Evolutionary conservation across 305 asterid genomes (phyloP).

Genomic region (Solanum hybrid): DNA sequence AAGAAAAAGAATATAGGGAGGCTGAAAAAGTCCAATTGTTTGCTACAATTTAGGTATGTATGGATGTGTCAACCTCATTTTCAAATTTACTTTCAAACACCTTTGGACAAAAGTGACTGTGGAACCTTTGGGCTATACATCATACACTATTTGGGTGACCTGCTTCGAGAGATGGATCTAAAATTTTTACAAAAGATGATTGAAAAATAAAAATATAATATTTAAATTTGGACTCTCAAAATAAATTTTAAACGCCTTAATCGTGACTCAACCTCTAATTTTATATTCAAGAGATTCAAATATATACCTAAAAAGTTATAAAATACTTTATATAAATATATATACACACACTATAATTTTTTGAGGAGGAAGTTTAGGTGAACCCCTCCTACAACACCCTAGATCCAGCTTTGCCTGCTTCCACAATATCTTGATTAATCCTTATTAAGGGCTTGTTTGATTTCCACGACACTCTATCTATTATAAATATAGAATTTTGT

Average conservation of each 20-base stretch:
- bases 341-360: too few species aligned
- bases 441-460: neutral
- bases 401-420: neutral
- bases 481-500: neutral
- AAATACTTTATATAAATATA: too few species aligned
- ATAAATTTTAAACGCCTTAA: neutral
- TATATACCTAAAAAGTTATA: too few species aligned
- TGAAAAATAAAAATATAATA: neutral
- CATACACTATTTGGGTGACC: neutral
- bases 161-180: neutral
- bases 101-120: neutral
- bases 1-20: too few species aligned
- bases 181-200: too few species aligned
- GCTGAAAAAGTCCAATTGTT: neutral
- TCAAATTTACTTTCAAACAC: slow-evolving; percentile 1
- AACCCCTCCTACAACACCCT: neutral
- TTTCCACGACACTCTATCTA: neutral
- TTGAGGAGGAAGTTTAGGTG: neutral
- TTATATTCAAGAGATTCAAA: too few species aligned
- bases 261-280: neutral
- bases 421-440: neutral
- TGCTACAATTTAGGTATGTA: neutral
- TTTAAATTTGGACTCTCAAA: neutral
- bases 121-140: neutral
- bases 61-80: neutral